Evolutionary conservation across 2,329 filamentous ascomycete genomes (phyloP), one percentile per base, ranked within the genome.

Genomic region (Cryphonectria naterciae): DNA sequence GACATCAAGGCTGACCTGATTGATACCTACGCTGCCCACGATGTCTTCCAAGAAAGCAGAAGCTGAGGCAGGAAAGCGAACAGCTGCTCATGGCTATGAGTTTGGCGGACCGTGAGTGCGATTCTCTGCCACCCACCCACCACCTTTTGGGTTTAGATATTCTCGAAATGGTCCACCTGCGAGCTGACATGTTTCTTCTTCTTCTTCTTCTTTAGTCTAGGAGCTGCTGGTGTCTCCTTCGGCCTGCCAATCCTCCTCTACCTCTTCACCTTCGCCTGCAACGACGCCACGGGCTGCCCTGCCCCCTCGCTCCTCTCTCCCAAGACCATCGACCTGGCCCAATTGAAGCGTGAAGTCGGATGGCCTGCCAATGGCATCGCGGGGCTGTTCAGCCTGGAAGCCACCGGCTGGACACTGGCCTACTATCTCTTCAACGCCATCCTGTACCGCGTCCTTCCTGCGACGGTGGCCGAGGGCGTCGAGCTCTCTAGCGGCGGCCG

Each of bases 241-340:
- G 91, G 91, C 70, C 89, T 98, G 0, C 95, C 95, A 0, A 72
- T 94, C 58, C 86, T 95, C 74, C 88, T 94, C 76, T 97, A 96
- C 82, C 79, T 90, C 76, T 91, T 95, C 78, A 87, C 91, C 63
- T 97, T 98, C 78, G 85, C 92, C 77, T 98, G 95, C 87, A 98
- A 98, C 83, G 95, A 98, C 80, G 85, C 97, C 74, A 92, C 93
- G 11, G 95, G 96, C 71, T 98, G 96, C 79, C 96, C 95, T 63
- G 91, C 93, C 2, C 94, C 95, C 4, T 94, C 93, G 4, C 85
- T 95, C 11, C 86, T 97, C 52, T 86, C 87, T 75, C 94, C 93
- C 43, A 90, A 87, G 70, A 92, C 88, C 11, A 83, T 97, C 72
- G 90, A 90, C 58, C 83, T 94, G 64, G 88, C 91, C 28, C 87